Base-by-base conservation (phyloP, 1,139 yeast genomes). In the Candida albicans region DNA sequence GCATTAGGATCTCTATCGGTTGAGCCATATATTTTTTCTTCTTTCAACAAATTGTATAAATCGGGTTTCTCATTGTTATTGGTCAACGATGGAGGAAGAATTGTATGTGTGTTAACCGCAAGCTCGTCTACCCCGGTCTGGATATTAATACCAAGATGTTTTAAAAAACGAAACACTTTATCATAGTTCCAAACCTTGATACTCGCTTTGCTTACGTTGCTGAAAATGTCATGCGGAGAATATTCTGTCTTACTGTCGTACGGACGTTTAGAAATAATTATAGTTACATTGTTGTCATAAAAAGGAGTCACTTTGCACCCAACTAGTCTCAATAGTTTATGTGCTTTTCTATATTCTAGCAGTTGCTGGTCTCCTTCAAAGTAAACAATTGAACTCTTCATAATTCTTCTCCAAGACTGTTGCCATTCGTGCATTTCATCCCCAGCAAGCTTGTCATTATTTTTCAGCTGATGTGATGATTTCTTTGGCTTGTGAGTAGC, bases 181-280 rank as follows among this genome's bases (percentile, higher is more conserved):
- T 88, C 96, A 56, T 81, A 84, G 39, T 85, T 82, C 97, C 98
- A 91, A 13, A 91, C 86, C 60, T 89, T 89, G 60, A 87, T 77
- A 48, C 77, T 78, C 47, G 75, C 75, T 47, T 69, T 70, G 28
- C 72, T 65, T 3, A 91, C 95, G 52, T 82, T 78, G 43, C 78
- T 72, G 52, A 88, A 77, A 22, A 88, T 80, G 61, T 87, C 95
- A 40, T 80, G 78, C 4, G 77, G 65, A 13, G 70, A 64, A 48
- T 73, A 73, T 2, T 52, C 50, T 22, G 44, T 43, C 9, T 45
- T 43, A 5, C 58, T 47, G 40, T 55, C 58, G 42, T 57, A 66
- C 12, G 56, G 49, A 42, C 79, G 72, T 52, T 84, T 77, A n/a
- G 95, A 82, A 25, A 91, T 78, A 31, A 91, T 89, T 46, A 89